Conservation (phyloP, 164 flowering plant species). For the Tinospora cordifolia region DNA sequence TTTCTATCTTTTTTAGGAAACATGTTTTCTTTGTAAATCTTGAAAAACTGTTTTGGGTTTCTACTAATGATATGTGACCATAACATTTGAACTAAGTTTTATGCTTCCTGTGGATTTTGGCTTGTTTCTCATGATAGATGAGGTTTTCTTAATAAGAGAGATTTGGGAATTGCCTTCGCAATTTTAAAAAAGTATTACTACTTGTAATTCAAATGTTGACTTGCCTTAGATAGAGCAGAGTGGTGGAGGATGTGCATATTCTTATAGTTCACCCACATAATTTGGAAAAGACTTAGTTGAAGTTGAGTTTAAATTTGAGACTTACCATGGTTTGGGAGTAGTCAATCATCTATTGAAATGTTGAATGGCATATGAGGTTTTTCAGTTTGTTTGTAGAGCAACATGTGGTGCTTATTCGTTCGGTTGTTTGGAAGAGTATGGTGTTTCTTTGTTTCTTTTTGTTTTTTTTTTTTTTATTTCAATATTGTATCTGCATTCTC, state of each 20-base stretch:
- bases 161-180: not conserved
- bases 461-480: not conserved
- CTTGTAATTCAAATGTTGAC: no score
- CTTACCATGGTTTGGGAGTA: not conserved
- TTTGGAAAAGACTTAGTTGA: no score
- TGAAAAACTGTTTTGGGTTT: no score
- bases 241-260: no score
- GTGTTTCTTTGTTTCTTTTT: not conserved
- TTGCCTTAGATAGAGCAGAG: no score
- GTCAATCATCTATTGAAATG: no score
- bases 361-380: not conserved
- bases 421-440: not conserved
- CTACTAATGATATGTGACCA: not conserved
- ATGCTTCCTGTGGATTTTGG: not conserved
- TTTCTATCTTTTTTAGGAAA: no score
- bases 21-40: no score
- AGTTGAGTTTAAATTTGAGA: not conserved
- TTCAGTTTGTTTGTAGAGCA: not conserved
- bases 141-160: not conserved
- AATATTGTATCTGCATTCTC: not conserved
- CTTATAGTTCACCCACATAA: no score
- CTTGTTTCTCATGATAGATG: no score
- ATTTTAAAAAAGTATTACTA: no score
- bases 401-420: not conserved
- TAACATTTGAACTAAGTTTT: not conserved